Conservation (phyloP, 352 stramenopile species). For the Bremia lactucae region DNA sequence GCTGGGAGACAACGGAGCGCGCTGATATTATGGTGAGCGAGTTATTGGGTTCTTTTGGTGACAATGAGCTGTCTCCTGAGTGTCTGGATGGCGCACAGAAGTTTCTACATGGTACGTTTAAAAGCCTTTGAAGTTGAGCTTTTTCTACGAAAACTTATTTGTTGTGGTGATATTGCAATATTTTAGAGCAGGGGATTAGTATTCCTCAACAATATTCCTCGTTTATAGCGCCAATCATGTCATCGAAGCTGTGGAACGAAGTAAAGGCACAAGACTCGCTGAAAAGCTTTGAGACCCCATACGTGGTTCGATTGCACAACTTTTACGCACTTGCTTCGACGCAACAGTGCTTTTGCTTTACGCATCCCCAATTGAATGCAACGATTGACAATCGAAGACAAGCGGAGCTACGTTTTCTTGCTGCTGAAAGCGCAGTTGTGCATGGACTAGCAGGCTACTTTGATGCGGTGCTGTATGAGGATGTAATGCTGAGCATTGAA, state of each 20-base stretch:
- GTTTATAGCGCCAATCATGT: constrained; percentile 92
- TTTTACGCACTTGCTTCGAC: constrained; percentile 76
- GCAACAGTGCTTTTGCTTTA: constrained; percentile 91
- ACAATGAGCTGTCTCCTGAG: constrained; percentile 99
- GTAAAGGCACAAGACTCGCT: constrained; percentile 67
- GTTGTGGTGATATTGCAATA: neutral
- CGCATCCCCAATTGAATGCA: constrained; percentile 76
- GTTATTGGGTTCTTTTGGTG: constrained; percentile 93
- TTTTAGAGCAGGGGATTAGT: constrained; percentile 68
- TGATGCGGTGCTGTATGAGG: constrained; percentile 89
- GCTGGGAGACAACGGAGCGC: constrained; percentile 59
- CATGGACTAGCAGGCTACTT: constrained; percentile 97
- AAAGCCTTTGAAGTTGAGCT: neutral
- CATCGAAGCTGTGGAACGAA: constrained; percentile 88
- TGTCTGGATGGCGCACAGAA: constrained; percentile 92
- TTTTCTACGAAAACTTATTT: constrained; percentile 1
- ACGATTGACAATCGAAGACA: constrained; percentile 83
- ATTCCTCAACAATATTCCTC: constrained; percentile 91
- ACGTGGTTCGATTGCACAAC: constrained; percentile 94
- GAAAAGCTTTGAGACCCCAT: constrained; percentile 92
- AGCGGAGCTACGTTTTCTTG: constrained; percentile 40
- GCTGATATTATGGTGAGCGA: constrained; percentile 95
- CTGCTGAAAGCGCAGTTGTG: constrained; percentile 53
- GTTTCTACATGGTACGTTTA: constrained; percentile 79
- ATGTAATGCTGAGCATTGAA: constrained; percentile 92